These are phyloP conservation scores for Pseudonitzschia delicatissima DNA, from an alignment of 108 stramenopile species.

Conservation along the genomic window DNA sequence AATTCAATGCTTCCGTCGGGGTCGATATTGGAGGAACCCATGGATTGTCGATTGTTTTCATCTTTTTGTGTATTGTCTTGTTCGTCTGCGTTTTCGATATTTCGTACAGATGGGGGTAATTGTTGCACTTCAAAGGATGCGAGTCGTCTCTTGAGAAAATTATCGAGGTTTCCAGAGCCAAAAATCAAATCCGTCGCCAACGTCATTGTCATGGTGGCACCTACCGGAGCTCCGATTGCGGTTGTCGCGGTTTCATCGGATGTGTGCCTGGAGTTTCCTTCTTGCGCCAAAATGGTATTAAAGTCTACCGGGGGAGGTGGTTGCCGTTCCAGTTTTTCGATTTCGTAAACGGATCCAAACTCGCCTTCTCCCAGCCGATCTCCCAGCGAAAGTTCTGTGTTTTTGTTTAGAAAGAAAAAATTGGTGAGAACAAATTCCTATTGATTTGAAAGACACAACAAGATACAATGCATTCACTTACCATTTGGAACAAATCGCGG, in stretches of 20 bases:
- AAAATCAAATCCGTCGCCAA: not conserved
- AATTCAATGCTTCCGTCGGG: not conserved
- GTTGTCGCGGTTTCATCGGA: not conserved
- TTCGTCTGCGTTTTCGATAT: too few species aligned
- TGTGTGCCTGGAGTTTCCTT: not conserved
- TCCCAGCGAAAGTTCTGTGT: slow-evolving; percentile 10
- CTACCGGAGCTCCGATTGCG: not conserved
- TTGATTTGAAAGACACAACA: not conserved
- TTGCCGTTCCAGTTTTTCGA: not conserved
- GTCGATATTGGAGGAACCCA: not conserved
- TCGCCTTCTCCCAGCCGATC: slow-evolving; percentile 2
- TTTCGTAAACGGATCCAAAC: slow-evolving; percentile 6
- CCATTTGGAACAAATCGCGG: slow-evolving; percentile 7
- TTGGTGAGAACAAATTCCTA: not conserved
- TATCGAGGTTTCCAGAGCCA: not conserved
- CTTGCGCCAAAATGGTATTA: not conserved
- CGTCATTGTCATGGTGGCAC: slow-evolving; percentile 1
- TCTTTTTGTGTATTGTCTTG: not conserved
- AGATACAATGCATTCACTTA: not conserved
- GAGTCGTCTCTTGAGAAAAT: not conserved
- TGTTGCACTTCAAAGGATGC: not conserved
- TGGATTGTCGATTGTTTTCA: not conserved
- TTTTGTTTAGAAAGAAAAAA: not conserved
- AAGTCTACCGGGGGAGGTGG: not conserved
- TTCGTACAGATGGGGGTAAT: not conserved